phyloP scores from a whole-genome alignment of 1,139 yeast genomes.

The Nakaseomyces nivariensis region DNA sequence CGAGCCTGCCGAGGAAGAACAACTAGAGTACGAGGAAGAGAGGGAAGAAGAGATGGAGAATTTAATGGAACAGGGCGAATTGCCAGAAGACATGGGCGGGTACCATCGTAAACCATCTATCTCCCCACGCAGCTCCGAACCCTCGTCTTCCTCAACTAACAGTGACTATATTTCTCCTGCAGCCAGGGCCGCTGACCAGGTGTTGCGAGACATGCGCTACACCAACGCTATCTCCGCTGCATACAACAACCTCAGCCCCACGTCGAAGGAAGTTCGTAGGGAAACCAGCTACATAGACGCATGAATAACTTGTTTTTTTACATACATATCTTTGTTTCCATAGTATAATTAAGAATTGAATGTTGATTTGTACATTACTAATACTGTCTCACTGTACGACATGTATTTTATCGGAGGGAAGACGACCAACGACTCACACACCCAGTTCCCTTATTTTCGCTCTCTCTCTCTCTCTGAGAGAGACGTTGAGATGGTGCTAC shows the following conservation, averaged over 20 bases:
- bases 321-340: too few species aligned
- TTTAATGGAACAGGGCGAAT: neutral
- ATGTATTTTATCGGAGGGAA: too few species aligned
- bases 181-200: neutral
- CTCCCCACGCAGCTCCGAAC: too few species aligned
- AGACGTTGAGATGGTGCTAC: too few species aligned
- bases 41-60: neutral
- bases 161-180: neutral
- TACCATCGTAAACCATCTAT: neutral
- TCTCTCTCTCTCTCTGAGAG: too few species aligned
- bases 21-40: neutral
- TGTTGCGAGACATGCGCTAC: neutral
- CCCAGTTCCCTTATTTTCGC: too few species aligned
- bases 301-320: neutral
- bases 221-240: neutral
- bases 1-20: neutral
- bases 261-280: neutral
- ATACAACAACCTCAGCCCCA: neutral
- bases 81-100: constrained; percentile 3
- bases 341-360: too few species aligned
- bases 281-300: neutral
- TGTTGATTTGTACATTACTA: neutral
- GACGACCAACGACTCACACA: too few species aligned
- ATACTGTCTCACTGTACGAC: neutral
- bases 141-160: too few species aligned